These are phyloP conservation scores for Berberis vulgaris DNA, from an alignment of 164 flowering plant species.

Conservation along the genomic window DNA sequence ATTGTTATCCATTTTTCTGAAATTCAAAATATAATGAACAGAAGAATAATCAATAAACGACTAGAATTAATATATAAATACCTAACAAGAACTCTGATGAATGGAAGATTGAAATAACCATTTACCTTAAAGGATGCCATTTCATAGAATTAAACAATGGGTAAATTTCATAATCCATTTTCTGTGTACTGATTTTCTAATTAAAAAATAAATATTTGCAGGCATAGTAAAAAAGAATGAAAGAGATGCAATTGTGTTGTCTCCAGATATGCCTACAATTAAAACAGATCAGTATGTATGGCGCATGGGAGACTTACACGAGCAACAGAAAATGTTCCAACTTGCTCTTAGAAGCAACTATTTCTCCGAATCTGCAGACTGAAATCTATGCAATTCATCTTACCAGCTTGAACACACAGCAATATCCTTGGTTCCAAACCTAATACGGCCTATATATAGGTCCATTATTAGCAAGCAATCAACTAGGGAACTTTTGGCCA, in stretches of 20 bases:
- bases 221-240: neutral
- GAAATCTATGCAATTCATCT: conserved; percentile 31
- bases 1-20: too few species aligned
- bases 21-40: too few species aligned
- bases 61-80: too few species aligned
- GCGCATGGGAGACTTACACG: conserved; percentile 4
- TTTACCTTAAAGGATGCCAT: neutral
- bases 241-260: neutral
- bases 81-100: neutral
- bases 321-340: conserved; percentile 9
- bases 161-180: too few species aligned
- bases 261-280: conserved; percentile 15
- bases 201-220: neutral
- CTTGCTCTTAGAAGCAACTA: conserved; percentile 3
- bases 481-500: conserved; percentile 11
- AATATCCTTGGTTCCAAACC: conserved; percentile 9
- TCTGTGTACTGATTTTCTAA: too few species aligned
- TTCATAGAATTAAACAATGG: too few species aligned
- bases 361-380: conserved; percentile 9
- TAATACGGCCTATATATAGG: conserved; percentile 27
- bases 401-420: conserved; percentile 22
- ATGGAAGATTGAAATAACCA: neutral
- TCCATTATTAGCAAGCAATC: conserved; percentile 19
- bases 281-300: conserved; percentile 15
- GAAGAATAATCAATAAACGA: too few species aligned